Evolutionary conservation across 2,329 filamentous ascomycete genomes (phyloP).

Genomic region (Simplicillium aogashimaense): DNA sequence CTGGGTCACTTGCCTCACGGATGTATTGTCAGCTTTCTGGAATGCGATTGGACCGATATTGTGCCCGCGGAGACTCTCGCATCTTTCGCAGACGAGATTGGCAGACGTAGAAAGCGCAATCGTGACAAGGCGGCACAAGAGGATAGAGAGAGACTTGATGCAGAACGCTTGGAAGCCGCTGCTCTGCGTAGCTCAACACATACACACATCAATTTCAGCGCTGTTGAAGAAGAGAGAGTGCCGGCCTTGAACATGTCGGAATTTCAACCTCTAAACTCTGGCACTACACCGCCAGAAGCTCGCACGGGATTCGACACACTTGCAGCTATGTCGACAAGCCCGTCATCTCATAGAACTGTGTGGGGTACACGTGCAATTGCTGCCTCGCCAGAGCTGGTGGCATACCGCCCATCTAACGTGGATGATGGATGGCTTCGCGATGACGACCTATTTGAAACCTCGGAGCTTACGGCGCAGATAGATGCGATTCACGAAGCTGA

Average conservation of each 20-base stretch:
- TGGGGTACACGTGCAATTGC: constrained; percentile 79
- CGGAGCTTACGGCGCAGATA: constrained; percentile 51
- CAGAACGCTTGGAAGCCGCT: constrained; percentile 69
- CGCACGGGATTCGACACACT: constrained; percentile 56
- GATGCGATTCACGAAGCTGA: constrained; percentile 39
- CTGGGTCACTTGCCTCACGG: constrained; percentile 77
- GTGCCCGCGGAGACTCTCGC: constrained; percentile 67
- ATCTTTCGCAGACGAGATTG: constrained; percentile 67
- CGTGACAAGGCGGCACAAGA: constrained; percentile 76
- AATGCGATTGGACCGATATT: constrained; percentile 92
- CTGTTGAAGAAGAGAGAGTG: constrained; percentile 24
- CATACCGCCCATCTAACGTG: constrained; percentile 16
- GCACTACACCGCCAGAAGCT: constrained; percentile 45
- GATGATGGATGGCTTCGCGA: constrained; percentile 84
- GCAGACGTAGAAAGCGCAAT: constrained; percentile 65
- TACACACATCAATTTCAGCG: constrained; percentile 26
- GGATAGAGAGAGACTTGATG: constrained; percentile 73
- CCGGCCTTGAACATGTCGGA: constrained; percentile 45
- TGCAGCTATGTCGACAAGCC: constrained; percentile 73
- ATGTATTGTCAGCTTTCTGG: constrained; percentile 84
- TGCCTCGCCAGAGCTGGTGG: constrained; percentile 42
- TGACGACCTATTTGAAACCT: constrained; percentile 58
- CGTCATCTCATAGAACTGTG: constrained; percentile 66
- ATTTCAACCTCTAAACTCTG: constrained; percentile 50
- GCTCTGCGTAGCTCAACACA: constrained; percentile 46